phyloP scores from a whole-genome alignment of 177 flowering plant species.

The Telopea speciosissima region DNA sequence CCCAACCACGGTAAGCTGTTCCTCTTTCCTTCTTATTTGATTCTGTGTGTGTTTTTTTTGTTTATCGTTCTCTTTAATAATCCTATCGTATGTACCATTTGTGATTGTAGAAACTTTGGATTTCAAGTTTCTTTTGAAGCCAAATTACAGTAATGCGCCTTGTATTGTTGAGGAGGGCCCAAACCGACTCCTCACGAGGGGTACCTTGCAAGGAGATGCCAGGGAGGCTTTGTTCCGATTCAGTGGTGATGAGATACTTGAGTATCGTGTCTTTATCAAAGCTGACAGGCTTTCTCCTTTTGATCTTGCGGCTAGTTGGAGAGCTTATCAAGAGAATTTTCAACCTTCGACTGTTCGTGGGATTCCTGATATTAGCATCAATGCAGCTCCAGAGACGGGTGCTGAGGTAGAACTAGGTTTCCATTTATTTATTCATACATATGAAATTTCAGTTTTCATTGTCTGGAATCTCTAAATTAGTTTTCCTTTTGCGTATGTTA shows the following conservation, averaged over 20 bases:
- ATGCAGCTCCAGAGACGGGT: conserved; percentile 44
- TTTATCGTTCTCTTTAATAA: not conserved
- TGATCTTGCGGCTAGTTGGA: conserved; percentile 98
- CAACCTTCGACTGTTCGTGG: conserved; percentile 94
- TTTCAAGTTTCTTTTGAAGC: conserved; percentile 94
- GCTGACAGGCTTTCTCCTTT: conserved; percentile 93
- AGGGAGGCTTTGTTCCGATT: conserved; percentile 63
- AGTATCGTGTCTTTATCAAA: conserved; percentile 65
- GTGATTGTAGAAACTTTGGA: conserved; percentile 59
- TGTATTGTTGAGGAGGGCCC: conserved; percentile 87
- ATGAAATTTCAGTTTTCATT: not conserved
- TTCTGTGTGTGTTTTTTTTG: conserved; percentile 5
- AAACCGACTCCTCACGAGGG: conserved; percentile 56
- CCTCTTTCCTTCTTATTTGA: not conserved
- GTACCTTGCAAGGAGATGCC: conserved; percentile 78
- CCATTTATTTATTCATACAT: not conserved
- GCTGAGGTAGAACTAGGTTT: conserved; percentile 39
- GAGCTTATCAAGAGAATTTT: conserved; percentile 82
- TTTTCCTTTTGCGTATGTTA: not conserved
- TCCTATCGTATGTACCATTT: not conserved
- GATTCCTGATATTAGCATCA: conserved; percentile 90
- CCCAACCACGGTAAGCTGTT: conserved; percentile 70
- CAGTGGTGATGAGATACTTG: conserved; percentile 51
- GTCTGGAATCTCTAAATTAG: not conserved
- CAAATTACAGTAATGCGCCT: conserved; percentile 48